phyloP scores from a whole-genome alignment of 768 basidiomycete species.

The Ramaria sp. region DNA sequence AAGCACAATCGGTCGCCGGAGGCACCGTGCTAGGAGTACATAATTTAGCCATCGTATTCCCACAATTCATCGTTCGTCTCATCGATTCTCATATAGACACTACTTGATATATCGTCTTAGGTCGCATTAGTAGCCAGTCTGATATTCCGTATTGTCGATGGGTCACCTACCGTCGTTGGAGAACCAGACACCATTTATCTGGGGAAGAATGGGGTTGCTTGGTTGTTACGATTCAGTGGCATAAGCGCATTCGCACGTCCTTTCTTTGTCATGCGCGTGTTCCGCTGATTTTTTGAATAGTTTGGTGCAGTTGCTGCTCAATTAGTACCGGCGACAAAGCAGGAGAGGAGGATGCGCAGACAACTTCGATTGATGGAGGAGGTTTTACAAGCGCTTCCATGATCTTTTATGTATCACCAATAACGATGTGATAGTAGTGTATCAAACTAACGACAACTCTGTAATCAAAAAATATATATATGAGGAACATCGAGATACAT shows the following conservation, averaged over 20 bases:
- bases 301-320: constrained; percentile 69
- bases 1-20: constrained; percentile 52
- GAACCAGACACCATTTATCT: constrained; percentile 43
- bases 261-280: not conserved
- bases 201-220: constrained; percentile 85
- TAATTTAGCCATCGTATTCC: constrained; percentile 90
- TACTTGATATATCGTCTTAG: constrained; percentile 25
- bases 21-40: constrained; percentile 93
- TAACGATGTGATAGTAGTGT: not conserved
- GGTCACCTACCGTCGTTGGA: constrained; percentile 19
- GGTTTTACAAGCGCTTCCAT: not conserved
- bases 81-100: not conserved
- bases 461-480: constrained; percentile 1
- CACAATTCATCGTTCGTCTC: constrained; percentile 76
- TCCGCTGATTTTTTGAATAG: constrained; percentile 15
- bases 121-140: constrained; percentile 76
- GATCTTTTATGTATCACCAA: not conserved
- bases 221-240: constrained; percentile 91
- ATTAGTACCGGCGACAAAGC: constrained; percentile 78
- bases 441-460: not conserved
- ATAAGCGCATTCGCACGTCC: constrained; percentile 56
- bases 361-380: constrained; percentile 68
- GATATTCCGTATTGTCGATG: constrained; percentile 77
- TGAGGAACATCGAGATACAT: not conserved
- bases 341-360: constrained; percentile 83